Evolutionary conservation across 495 filamentous ascomycete genomes (phyloP), one percentile per base, ranked within the genome.

Genomic region (Hapsidospora chrysogenum): DNA sequence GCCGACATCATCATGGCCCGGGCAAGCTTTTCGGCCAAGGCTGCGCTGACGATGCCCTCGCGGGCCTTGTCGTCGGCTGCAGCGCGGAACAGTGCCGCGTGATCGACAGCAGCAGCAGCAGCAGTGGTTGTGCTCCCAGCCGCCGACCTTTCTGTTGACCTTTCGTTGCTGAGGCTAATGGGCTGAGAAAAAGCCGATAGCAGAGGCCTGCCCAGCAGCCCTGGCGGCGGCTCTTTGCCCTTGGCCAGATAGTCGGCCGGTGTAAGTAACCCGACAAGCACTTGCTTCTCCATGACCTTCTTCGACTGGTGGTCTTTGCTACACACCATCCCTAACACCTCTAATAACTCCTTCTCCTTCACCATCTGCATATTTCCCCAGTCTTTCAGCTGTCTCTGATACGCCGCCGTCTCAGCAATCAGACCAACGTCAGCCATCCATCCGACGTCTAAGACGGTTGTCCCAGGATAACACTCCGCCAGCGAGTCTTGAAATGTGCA

Each of bases 401-500:
- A 51, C 16, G 31, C 33, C 13, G 44, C 30, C 13, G 17, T 46
- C 37, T 53, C 48, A 19, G 48, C 48, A 14, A 53, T 38, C 26
- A 52, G 42, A 27, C 60, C 56, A 26, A 56, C 46, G 15, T 53
- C 51, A 15, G 44, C 39, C 33, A 63, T 54, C 35, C 48, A 51
- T 1, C 72, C 40, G 47, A 76, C 45, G 23, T 71, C 59, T 17
- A 74, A 52, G 39, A 9, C 62, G 51, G 39, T 62, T n/a, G 45
- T 8, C n/a, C n/a, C n/a, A n/a, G n/a, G n/a, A n/a, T n/a, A n/a
- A n/a, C n/a, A n/a, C n/a, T 48, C 51, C 0, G 54, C 57, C 13
- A 69, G 48, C 0, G 63, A 56, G 31, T 68, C 71, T 9, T 70
- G 56, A 50, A 63, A 76, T 1, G 67, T 59, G 47, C 70, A 72